phyloP scores from a whole-genome alignment of 768 basidiomycete species.

The Epithele typhae region DNA sequence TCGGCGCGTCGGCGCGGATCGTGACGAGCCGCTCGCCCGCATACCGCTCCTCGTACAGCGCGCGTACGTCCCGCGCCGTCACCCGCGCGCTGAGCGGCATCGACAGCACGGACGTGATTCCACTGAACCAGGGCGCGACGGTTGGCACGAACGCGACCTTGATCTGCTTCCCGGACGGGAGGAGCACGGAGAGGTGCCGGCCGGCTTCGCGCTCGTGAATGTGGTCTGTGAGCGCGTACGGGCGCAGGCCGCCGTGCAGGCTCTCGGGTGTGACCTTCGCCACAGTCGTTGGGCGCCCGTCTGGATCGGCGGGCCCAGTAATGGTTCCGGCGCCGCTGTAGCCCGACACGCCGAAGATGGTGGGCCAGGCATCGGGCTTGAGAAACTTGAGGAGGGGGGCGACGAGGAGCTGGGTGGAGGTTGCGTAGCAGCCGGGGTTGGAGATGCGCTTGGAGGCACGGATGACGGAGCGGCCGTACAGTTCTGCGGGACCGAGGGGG shows the following conservation, averaged over 20 bases:
- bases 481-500: slow-evolving; percentile 47
- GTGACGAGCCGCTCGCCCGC: slow-evolving; percentile 65
- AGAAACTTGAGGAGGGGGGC: slow-evolving; percentile 83
- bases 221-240: slow-evolving; percentile 93
- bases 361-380: slow-evolving; percentile 56
- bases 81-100: slow-evolving; percentile 70
- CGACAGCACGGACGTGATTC: slow-evolving; percentile 84
- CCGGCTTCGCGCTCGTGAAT: slow-evolving; percentile 98
- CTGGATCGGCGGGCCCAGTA: slow-evolving; percentile 53
- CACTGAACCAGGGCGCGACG: slow-evolving; percentile 94
- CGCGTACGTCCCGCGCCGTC: slow-evolving; percentile 65
- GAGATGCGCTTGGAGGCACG: slow-evolving; percentile 80
- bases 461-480: slow-evolving; percentile 74
- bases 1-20: slow-evolving; percentile 66
- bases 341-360: slow-evolving; percentile 90
- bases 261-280: slow-evolving; percentile 81
- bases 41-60: slow-evolving; percentile 78
- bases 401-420: slow-evolving; percentile 85
- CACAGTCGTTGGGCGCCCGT: slow-evolving; percentile 67
- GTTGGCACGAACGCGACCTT: slow-evolving; percentile 82
- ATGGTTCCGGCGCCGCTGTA: slow-evolving; percentile 95
- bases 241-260: slow-evolving; percentile 70
- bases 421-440: slow-evolving; percentile 97
- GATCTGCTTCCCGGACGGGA: slow-evolving; percentile 30
- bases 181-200: slow-evolving; percentile 68